Base-by-base conservation (phyloP, 257 asterid genomes). In the Nyctanthes arbortristis region DNA sequence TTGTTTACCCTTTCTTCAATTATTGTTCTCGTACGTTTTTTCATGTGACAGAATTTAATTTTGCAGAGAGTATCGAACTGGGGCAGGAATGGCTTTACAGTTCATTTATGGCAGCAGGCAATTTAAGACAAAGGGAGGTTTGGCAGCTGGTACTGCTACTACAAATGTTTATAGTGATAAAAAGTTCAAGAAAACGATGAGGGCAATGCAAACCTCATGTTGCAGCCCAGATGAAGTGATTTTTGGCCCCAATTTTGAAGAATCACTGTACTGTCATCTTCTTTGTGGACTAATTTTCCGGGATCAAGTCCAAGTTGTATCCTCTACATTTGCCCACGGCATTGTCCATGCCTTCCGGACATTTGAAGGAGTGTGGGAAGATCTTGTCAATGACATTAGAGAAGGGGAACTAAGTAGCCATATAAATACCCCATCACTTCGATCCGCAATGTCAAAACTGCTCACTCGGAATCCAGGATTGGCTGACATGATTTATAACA, bases 161-260 rank as follows among this genome's bases (percentile, higher is more conserved):
- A 91, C 99, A 1, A 94, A 94, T 1, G 96, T 91, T 0, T 91
- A 87, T 74, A 87, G 95, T 7, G 84, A 84, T 6, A 70, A 82
- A 0, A 67, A 83, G 4, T 91, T 91, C 90, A 90, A 87, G 86
- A 84, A 77, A 73, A 90, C 96, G 4, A 88, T 92, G 97, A 75
- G 72, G 69, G 94, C 89, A 14, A 86, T 90, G 96, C 96, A 85
- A 63, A 89, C 92, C 0, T 87, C 96, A 1, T 88, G 88, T 78
- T 84, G 96, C 80, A 91, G 97, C 74, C 99, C 99, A 0, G 96
- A 94, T 57, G 99, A 94, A 69, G 97, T 94, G 52, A 94, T 94
- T 30, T 91, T 94, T 16, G 97, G 99, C 32, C 89, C 95, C 1
- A 96, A 94, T 61, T 91, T 88, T 49, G 87, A 88, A 75, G 97